Evolutionary conservation across 2,329 filamentous ascomycete species (phyloP), one percentile per base, ranked within the genome.

Genomic region (Cadophora malorum): DNA sequence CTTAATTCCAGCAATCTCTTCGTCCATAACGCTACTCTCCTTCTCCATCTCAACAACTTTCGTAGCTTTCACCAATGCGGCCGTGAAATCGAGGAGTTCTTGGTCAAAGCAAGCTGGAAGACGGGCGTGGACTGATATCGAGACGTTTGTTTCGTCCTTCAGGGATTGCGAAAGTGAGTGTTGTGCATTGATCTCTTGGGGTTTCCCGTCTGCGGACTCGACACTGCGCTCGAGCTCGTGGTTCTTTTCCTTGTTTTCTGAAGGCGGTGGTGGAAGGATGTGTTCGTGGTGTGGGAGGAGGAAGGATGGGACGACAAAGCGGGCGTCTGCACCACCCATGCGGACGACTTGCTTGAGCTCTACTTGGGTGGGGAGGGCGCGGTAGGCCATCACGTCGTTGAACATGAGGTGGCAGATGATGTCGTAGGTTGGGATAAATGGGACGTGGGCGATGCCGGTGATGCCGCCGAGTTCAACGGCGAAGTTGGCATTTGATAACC

Each of bases 211-310:
- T 2, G 81, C 79, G 38, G 82, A 74, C 4, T 79, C 75, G 10
- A 83, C 77, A 19, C 80, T 76, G 4, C 78, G 74, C 56, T 80
- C 76, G 8, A 80, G 74, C 23, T 56, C 50, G n/a, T 58, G 55
- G 16, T 79, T 74, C 55, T 76, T 35, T 53, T 77, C 70, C 23
- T 79, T 76, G 35, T 78, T 67, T 1, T 67, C n/a, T 3, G 80
- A 81, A 1, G 81, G 79, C 21, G 75, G 73, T 0, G 76, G 68
- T 7, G 84, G 84, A 14, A 86, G 73, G 4, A 86, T 75, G 71
- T 86, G 84, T 67, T 86, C 84, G 70, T 86, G 85, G 70, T 85
- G 84, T 6, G 85, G 85, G 6, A 86, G 78, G 1, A 87, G 74
- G 70, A 80, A 85, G 6, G 78, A 80, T 0, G 85, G 85, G 10